phyloP scores from a whole-genome alignment of 257 asterid species.

The Petrea volubilis region DNA sequence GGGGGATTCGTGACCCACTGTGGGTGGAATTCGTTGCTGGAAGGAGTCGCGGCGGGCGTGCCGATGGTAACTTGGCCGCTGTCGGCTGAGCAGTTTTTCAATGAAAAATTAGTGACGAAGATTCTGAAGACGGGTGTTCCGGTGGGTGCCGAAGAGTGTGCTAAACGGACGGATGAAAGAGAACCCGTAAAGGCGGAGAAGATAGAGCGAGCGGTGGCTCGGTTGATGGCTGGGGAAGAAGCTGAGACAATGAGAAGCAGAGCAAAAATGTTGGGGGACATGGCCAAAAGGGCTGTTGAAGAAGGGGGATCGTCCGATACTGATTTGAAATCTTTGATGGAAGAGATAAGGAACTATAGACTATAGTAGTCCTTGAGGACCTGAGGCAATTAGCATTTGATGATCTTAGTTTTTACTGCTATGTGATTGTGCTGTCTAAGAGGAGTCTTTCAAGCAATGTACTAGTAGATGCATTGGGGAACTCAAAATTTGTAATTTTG shows the following conservation, averaged over 20 bases:
- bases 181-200: slow-evolving; percentile 10
- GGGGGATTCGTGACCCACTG: slow-evolving; percentile 51
- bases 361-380: neutral
- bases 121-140: slow-evolving; percentile 33
- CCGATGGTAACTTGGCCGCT: slow-evolving; percentile 56
- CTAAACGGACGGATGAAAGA: slow-evolving; percentile 17
- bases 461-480: no score
- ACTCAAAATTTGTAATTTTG: no score
- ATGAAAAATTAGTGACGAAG: slow-evolving; percentile 35
- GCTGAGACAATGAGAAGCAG: slow-evolving; percentile 24
- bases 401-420: no score
- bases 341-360: slow-evolving; percentile 21
- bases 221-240: slow-evolving; percentile 29
- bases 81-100: slow-evolving; percentile 41
- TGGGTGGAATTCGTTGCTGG: slow-evolving; percentile 45
- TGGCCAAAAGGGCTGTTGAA: slow-evolving; percentile 34
- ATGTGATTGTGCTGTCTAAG: no score
- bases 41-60: slow-evolving; percentile 38
- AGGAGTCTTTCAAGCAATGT: no score
- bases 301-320: slow-evolving; percentile 34
- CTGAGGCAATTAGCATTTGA: no score
- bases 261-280: slow-evolving; percentile 20
- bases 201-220: slow-evolving; percentile 22
- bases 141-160: slow-evolving; percentile 41
- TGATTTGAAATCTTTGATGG: slow-evolving; percentile 27